Base-by-base conservation (phyloP, 192 early-diverging fungal species). In the Coemansia sp. region DNA sequence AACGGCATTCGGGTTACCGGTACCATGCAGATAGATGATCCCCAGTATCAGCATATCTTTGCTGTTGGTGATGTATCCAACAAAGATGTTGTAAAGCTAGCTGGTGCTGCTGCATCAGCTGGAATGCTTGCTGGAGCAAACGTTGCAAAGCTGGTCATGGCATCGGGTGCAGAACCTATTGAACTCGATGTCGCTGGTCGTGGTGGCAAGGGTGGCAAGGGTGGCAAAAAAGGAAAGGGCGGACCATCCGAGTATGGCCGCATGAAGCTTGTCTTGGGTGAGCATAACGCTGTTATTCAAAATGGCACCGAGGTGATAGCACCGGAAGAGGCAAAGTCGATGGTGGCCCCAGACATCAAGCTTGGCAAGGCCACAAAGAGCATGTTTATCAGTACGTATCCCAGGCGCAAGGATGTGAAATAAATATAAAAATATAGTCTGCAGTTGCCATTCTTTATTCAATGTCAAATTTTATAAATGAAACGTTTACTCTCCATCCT, bases 41-140 rank as follows among this genome's bases (percentile, higher is more conserved):
- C 73, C 5, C 39, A 58, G 2, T 82, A 81, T 62, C 80, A 76
- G 3, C 67, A 91, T 50, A 83, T 93, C 33, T 93, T 85, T 64
- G 82, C 87, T 7, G 69, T 77, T 4, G 91, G 91, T 15, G 91
- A 93, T 59, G 80, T 90, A 15, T 67, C 62, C 23, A 79, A 76
- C 52, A 53, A 27, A 3, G 60, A 50, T 3, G 19, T 53, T 23
- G 58, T 67, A 26, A 78, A 78, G 30, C 41, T 64, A 11, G 75
- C 68, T 22, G 60, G 64, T 1, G 45, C 58, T 10, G 75, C 75
- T 6, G 28, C 60, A 14, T 39, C 29, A 10, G 54, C 57, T 4
- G 75, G 67, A 9, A 19, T 44, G 14, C 8, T 47, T 28, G 69
- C 75, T 9, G 75, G 57, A 0, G 34, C 40, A 5, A 67, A 64